A percentile compares a stretch with the other conserved stretches of the same genome.
These are phyloP conservation scores for Taphrina communis DNA, from an alignment of 1,139 yeast species.

Conservation along the genomic window DNA sequence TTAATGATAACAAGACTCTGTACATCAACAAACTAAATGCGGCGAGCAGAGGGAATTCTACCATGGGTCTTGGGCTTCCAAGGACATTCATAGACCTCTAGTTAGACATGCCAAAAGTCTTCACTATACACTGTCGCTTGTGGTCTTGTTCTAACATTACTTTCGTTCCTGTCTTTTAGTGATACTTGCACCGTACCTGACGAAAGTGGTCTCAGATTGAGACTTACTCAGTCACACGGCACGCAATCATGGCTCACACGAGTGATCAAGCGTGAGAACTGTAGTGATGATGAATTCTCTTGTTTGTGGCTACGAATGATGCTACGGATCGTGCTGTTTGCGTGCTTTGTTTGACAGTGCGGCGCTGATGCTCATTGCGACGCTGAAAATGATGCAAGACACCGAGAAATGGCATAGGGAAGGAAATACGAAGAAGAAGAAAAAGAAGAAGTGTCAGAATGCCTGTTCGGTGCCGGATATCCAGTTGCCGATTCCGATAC, in stretches of 20 bases:
- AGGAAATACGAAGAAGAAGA: background rate
- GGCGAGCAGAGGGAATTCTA: background rate
- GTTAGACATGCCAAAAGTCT: slow-evolving; percentile 1
- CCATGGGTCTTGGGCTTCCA: too few relatives aligned
- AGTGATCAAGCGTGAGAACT: too few relatives aligned
- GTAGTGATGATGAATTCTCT: too few relatives aligned
- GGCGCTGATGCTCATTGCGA: background rate
- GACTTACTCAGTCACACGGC: too few relatives aligned
- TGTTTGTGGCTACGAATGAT: too few relatives aligned
- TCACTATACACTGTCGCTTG: background rate
- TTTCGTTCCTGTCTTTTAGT: background rate
- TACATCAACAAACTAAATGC: slow-evolving; percentile 6
- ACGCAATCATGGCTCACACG: too few relatives aligned
- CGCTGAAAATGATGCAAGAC: background rate
- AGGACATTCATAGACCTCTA: slow-evolving; percentile 9
- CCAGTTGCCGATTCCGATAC: slow-evolving; percentile 21
- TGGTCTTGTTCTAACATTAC: background rate
- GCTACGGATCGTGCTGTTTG: too few relatives aligned
- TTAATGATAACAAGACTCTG: slow-evolving; percentile 13
- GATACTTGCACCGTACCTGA: background rate
- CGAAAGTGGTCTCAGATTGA: too few relatives aligned
- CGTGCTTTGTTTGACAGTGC: background rate
- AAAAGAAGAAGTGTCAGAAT: background rate
- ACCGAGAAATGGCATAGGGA: too few relatives aligned
- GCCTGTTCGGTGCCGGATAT: slow-evolving; percentile 27